These are phyloP conservation scores for Ogataea chonburiensis DNA, from an alignment of 805 yeast genomes.

Conservation along the genomic window DNA sequence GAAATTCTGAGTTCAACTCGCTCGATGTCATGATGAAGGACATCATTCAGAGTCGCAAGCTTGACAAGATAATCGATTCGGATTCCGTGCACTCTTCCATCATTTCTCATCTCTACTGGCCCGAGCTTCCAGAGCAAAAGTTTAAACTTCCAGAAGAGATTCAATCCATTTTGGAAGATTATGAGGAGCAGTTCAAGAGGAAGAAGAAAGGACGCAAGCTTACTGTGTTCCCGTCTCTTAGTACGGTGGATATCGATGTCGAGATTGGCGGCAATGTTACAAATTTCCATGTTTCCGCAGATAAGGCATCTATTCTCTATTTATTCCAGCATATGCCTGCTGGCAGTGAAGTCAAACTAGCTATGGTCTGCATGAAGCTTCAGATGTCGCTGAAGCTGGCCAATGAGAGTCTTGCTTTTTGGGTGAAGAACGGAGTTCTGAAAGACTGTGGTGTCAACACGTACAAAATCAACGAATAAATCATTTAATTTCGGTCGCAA, in stretches of 20 bases:
- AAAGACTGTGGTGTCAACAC: conserved; percentile 36
- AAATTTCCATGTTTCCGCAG: conserved; percentile 58
- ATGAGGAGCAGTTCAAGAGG: conserved; percentile 39
- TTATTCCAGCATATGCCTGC: conserved; percentile 27
- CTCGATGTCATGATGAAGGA: conserved; percentile 86
- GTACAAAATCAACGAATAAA: conserved; percentile 42
- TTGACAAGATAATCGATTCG: conserved; percentile 39
- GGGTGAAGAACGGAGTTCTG: conserved; percentile 64
- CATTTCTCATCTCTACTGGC: conserved; percentile 84
- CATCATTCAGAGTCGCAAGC: conserved; percentile 51
- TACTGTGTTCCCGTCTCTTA: conserved; percentile 55
- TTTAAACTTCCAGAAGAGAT: conserved; percentile 51
- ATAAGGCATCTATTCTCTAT: conserved; percentile 58
- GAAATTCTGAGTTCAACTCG: conserved; percentile 60
- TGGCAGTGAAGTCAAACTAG: conserved; percentile 27
- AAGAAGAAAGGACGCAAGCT: conserved; percentile 59
- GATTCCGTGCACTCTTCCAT: conserved; percentile 52
- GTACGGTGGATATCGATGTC: conserved; percentile 60
- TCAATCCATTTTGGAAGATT: conserved; percentile 41
- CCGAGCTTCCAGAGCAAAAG: conserved; percentile 44
- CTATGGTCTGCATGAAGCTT: conserved; percentile 37
- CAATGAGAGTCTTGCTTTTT: conserved; percentile 45
- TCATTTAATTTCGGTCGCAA: conserved; percentile 22
- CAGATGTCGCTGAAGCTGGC: conserved; percentile 45
- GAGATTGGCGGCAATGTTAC: conserved; percentile 43